Evolutionary conservation across 2,329 filamentous ascomycete species (phyloP).

Genomic region (Phyllosticta citribraziliensis): DNA sequence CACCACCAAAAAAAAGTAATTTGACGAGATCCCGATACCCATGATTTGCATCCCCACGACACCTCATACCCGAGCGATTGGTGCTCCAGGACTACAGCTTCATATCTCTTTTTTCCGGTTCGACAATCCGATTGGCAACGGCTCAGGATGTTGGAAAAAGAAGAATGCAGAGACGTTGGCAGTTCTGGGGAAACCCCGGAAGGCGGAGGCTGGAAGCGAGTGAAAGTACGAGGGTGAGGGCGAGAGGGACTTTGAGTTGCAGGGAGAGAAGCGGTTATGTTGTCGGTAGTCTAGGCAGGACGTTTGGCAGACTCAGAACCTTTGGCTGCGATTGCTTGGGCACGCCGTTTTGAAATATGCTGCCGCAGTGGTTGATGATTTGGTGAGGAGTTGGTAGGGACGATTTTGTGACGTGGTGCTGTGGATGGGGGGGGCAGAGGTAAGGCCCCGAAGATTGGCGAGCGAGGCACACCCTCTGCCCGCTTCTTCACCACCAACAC

Average conservation of each 20-base stretch:
- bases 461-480: too few relatives aligned
- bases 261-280: constrained; percentile 12
- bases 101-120: constrained; percentile 9
- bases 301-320: constrained; percentile 10
- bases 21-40: constrained; percentile 37
- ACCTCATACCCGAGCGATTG: constrained; percentile 12
- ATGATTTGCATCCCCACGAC: constrained; percentile 28
- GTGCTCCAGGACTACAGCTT: constrained; percentile 9
- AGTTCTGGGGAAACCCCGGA: constrained; percentile 7
- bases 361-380: constrained; percentile 4
- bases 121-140: constrained; percentile 7
- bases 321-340: constrained; percentile 9
- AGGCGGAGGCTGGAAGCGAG: constrained; percentile 12
- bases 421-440: neutral
- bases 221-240: constrained; percentile 10
- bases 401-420: constrained; percentile 1
- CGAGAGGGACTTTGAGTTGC: constrained; percentile 10
- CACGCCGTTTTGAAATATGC: neutral
- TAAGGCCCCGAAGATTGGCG: too few relatives aligned
- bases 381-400: constrained; percentile 2
- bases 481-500: neutral
- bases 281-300: constrained; percentile 12
- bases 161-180: constrained; percentile 1
- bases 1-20: constrained; percentile 8
- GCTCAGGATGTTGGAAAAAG: neutral